Conservation (phyloP, 2,329 filamentous ascomycete species). For the Tolypocladium paradoxum region DNA sequence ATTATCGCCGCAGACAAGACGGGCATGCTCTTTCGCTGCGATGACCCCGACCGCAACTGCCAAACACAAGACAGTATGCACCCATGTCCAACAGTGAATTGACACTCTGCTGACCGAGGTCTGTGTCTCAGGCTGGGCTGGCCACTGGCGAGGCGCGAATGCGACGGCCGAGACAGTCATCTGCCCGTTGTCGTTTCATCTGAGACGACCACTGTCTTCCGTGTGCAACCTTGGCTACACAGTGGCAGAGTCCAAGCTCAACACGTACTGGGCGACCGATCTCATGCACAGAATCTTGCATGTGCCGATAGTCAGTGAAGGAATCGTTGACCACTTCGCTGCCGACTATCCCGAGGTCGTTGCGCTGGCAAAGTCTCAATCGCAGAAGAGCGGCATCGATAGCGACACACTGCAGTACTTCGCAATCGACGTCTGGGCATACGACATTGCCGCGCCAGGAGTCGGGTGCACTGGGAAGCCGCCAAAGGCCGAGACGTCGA, state of each 20-base stretch:
- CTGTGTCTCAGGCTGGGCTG: constrained; percentile 42
- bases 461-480: constrained; percentile 13
- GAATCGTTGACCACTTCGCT: constrained; percentile 49
- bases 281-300: constrained; percentile 58
- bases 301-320: constrained; percentile 48
- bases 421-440: constrained; percentile 56
- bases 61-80: constrained; percentile 30
- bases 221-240: constrained; percentile 55
- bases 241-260: constrained; percentile 42
- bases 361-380: constrained; percentile 35
- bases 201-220: constrained; percentile 43
- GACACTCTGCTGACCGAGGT: neutral
- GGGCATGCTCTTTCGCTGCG: constrained; percentile 53
- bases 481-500: neutral
- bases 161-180: constrained; percentile 59
- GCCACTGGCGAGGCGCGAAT: constrained; percentile 57
- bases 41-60: constrained; percentile 58
- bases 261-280: constrained; percentile 56
- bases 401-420: constrained; percentile 58
- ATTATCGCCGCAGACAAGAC: constrained; percentile 47
- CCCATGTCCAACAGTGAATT: neutral
- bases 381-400: constrained; percentile 41
- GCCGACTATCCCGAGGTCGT: constrained; percentile 46
- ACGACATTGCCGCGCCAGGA: constrained; percentile 52
- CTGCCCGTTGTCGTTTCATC: constrained; percentile 50